Conservation (phyloP, 345 rosid genomes). For the Hibiscus mutabilis region DNA sequence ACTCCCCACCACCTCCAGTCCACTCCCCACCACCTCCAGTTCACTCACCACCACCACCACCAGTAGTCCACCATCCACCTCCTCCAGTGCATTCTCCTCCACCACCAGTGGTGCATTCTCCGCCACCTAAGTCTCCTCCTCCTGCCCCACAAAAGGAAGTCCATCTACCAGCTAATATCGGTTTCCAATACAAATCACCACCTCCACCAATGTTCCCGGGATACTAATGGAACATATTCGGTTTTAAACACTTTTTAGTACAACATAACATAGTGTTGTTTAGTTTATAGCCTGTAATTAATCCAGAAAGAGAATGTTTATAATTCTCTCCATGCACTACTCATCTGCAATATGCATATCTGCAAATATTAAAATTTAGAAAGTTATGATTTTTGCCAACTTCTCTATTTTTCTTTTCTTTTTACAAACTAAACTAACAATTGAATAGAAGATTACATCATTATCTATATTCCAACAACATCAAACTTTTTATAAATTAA, state of each 20-base stretch:
- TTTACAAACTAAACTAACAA: no score
- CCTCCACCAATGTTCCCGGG: not conserved
- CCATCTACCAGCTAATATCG: not conserved
- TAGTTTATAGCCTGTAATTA: not conserved
- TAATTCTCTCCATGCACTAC: not conserved
- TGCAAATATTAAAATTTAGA: no score
- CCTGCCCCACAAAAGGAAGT: not conserved
- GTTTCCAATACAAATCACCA: not conserved
- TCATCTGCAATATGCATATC: no score
- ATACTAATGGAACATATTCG: not conserved
- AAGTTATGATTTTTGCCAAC: no score
- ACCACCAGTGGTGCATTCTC: not conserved
- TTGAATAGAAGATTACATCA: no score
- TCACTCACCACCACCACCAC: no score
- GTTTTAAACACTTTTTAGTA: not conserved
- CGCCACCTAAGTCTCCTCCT: not conserved
- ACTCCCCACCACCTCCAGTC: not conserved
- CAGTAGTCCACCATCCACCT: no score
- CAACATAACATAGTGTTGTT: not conserved
- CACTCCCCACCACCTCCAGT: no score
- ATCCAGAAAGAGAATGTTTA: not conserved
- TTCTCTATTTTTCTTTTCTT: no score
- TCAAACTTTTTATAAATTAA: no score
- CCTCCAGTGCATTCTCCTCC: not conserved
- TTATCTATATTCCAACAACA: no score